Conservation (phyloP, 345 rosid species). For the Pistacia integerrima region DNA sequence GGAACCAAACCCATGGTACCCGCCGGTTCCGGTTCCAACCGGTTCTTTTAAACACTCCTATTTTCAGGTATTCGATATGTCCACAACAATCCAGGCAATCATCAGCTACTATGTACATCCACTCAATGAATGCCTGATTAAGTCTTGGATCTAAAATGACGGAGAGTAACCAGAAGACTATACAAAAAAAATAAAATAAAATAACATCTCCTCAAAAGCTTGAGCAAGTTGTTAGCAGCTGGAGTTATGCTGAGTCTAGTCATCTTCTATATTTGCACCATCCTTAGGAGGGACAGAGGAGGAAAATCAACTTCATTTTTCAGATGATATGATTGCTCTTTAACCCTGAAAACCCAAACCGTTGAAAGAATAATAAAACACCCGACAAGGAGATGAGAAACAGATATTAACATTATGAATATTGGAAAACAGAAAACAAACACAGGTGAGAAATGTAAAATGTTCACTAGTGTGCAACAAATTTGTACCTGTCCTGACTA, state of each 20-base stretch:
- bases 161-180: neutral
- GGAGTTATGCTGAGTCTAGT: neutral
- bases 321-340: slow-evolving; percentile 26
- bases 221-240: slow-evolving; percentile 19
- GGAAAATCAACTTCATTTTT: slow-evolving; percentile 39
- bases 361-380: neutral
- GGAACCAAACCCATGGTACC: no score
- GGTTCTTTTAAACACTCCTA: no score
- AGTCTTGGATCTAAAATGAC: no score
- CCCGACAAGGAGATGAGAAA: neutral
- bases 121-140: neutral
- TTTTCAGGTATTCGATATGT: neutral
- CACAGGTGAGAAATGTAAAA: neutral
- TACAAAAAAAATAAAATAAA: neutral
- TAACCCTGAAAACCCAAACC: slow-evolving; percentile 23
- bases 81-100: neutral
- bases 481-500: slow-evolving; percentile 25
- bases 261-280: neutral
- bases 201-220: neutral
- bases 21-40: no score
- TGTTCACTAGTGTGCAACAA: neutral
- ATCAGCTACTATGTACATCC: neutral
- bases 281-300: slow-evolving; percentile 24
- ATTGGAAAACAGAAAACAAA: neutral
- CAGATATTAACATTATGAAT: no score